These are phyloP conservation scores for Hymenoscyphus linearis DNA, from an alignment of 2,329 filamentous ascomycete species.

Conservation along the genomic window DNA sequence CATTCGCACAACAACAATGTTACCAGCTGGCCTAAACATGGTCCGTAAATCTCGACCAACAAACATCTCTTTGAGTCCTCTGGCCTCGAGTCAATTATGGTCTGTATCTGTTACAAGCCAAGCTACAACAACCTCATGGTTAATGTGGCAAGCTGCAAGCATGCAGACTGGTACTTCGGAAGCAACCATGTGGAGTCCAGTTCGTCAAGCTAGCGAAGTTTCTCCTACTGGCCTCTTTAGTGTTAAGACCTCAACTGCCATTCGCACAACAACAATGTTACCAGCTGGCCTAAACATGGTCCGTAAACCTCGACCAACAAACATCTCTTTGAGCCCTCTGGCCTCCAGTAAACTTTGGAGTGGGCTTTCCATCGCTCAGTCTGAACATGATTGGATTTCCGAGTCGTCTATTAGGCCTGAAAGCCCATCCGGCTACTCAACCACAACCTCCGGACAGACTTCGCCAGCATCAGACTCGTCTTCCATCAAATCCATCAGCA, in stretches of 20 bases:
- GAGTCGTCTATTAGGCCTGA: constrained; percentile 29
- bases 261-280: constrained; percentile 16
- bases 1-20: constrained; percentile 18
- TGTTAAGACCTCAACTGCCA: constrained; percentile 11
- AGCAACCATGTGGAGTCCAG: constrained; percentile 17
- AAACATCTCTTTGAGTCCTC: constrained; percentile 6
- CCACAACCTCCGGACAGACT: constrained; percentile 26
- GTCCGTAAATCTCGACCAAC: constrained; percentile 18
- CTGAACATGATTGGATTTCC: constrained; percentile 31
- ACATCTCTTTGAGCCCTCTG: constrained; percentile 13
- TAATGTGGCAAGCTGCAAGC: constrained; percentile 12
- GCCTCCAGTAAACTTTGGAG: constrained; percentile 27
- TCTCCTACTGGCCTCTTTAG: constrained; percentile 21
- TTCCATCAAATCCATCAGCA: constrained; percentile 30
- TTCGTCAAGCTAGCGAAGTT: not conserved
- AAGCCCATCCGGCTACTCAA: constrained; percentile 28
- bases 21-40: constrained; percentile 26
- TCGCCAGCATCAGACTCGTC: constrained; percentile 29
- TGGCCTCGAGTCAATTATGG: constrained; percentile 29
- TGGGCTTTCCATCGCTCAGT: constrained; percentile 6
- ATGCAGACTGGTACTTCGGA: not conserved
- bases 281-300: constrained; percentile 27
- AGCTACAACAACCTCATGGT: not conserved
- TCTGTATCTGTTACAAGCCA: not conserved
- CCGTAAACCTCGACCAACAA: constrained; percentile 17